Base-by-base conservation (phyloP, 2,329 filamentous ascomycete species). In the Penicillium decumbens region DNA sequence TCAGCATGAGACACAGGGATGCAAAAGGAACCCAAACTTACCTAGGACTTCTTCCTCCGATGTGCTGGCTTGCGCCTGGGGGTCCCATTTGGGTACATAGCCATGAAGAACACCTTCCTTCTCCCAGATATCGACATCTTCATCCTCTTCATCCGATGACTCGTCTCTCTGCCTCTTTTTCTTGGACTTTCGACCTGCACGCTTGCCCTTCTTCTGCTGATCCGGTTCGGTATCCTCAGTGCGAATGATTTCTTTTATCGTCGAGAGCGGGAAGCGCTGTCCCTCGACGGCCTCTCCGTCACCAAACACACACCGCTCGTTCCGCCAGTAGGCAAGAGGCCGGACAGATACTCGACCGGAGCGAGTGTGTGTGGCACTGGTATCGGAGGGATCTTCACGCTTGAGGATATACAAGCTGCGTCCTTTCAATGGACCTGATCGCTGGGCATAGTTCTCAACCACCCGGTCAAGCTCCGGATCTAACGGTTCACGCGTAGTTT, bases 291-390 rank as follows among this genome's bases (percentile, higher is more conserved):
- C 73, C 42, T 83, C 81, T 23, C 82, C 80, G 15, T 80, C 76
- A 44, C 85, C 83, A 62, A 84, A 88, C 20, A 89, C 80, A 41
- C 87, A 81, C 46, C 81, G 81, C 66, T 97, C 92, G 57, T 90
- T 90, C 61, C 84, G 84, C 92, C 92, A 97, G 66, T 80, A 95
- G 24, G 88, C 83, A 29, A 96, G 72, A 0, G 91, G 93, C 52
- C 82, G 82, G 54, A 89, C 84, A 8, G 88, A 89, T 45, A 83
- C 81, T 49, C 93, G 82, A 2, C 89, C 91, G 10, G 86, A 92
- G 46, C 89, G 84, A n/a, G 80, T 80, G 43, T 85, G 88, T 39
- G 77, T 80, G 27, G 76, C 76, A 54, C 80, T 74, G 24, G 72
- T 75, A 45, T 83, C 77, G 1, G 73, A 67, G n/a, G 77, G 75